Conservation (phyloP, 306 rosid genomes). For the Sphenostylis stenocarpa region DNA sequence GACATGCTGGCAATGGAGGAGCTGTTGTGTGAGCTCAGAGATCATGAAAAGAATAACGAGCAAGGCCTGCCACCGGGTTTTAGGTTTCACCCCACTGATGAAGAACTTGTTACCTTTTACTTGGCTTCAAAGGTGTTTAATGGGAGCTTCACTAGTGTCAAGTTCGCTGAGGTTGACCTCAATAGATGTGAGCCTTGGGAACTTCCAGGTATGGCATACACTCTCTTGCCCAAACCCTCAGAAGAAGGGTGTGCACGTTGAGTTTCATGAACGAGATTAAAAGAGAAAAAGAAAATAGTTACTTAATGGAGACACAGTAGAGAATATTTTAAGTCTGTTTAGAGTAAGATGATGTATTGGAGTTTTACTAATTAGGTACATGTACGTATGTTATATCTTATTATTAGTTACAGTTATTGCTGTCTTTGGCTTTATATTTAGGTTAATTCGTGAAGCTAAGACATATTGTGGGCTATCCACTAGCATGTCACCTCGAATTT, state of each 20-base stretch:
- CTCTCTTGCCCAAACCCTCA: not conserved
- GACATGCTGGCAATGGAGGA: conserved; percentile 54
- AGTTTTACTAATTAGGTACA: too few relatives aligned
- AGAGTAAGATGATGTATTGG: too few relatives aligned
- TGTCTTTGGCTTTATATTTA: not conserved
- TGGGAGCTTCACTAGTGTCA: conserved; percentile 38
- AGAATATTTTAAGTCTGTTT: too few relatives aligned
- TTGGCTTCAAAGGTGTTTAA: conserved; percentile 64
- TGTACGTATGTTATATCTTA: not conserved
- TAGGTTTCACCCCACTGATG: conserved; percentile 84
- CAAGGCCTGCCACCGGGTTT: conserved; percentile 87
- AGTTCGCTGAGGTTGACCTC: conserved; percentile 72
- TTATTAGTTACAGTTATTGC: not conserved
- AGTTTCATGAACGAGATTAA: not conserved
- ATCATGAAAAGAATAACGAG: conserved; percentile 49
- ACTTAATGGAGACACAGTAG: too few relatives aligned
- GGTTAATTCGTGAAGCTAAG: not conserved
- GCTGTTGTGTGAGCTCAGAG: conserved; percentile 47
- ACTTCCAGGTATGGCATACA: conserved; percentile 58
- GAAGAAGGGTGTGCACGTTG: not conserved
- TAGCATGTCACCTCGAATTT: not conserved
- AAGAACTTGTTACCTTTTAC: conserved; percentile 72
- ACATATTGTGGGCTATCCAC: not conserved
- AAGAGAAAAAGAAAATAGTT: too few relatives aligned
- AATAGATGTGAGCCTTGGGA: conserved; percentile 86